A percentile compares a stretch with the other conserved stretches of the same genome.
Evolutionary conservation across 2,329 filamentous ascomycete species (phyloP).

Genomic region (Coniosporium tulheliwenetii): DNA sequence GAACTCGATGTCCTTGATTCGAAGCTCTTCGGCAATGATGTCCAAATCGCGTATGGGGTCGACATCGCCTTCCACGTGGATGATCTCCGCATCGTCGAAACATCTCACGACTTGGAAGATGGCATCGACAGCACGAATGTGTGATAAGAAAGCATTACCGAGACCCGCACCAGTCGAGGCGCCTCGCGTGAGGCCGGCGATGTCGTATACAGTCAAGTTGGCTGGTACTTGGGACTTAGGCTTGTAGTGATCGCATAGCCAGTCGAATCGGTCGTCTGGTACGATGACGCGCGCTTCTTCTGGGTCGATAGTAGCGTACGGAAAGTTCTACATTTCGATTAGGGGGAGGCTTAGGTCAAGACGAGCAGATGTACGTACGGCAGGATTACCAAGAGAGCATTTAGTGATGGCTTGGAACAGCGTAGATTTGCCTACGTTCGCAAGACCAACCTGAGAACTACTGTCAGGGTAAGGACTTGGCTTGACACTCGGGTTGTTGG

Average conservation of each 20-base stretch:
- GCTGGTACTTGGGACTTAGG: conserved; percentile 95
- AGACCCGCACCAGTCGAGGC: conserved; percentile 95
- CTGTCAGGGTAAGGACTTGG: conserved; percentile 25
- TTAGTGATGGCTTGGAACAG: conserved; percentile 99
- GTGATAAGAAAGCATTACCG: conserved; percentile 93
- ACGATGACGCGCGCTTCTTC: conserved; percentile 97
- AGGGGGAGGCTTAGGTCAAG: conserved; percentile 11
- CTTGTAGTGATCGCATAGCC: conserved; percentile 91
- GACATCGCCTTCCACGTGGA: conserved; percentile 97
- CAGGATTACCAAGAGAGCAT: conserved; percentile 91
- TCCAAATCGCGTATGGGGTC: conserved; percentile 86
- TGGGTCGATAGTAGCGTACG: conserved; percentile 96
- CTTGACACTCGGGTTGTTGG: conserved; percentile 12
- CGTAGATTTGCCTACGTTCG: conserved; percentile 98
- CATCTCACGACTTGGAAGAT: conserved; percentile 95
- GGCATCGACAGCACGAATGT: conserved; percentile 95
- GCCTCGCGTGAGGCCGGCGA: conserved; percentile 87
- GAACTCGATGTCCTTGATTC: conserved; percentile 98
- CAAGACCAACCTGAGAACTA: conserved; percentile 69
- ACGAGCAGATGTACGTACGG: conserved; percentile 36
- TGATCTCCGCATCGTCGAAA: conserved; percentile 98
- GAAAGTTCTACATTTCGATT: conserved; percentile 58
- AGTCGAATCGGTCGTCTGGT: conserved; percentile 90
- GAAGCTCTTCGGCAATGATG: conserved; percentile 92
- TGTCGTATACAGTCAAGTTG: conserved; percentile 96